Base-by-base conservation (phyloP, 2,329 filamentous ascomycete species). In the Arthroderma sp. region DNA sequence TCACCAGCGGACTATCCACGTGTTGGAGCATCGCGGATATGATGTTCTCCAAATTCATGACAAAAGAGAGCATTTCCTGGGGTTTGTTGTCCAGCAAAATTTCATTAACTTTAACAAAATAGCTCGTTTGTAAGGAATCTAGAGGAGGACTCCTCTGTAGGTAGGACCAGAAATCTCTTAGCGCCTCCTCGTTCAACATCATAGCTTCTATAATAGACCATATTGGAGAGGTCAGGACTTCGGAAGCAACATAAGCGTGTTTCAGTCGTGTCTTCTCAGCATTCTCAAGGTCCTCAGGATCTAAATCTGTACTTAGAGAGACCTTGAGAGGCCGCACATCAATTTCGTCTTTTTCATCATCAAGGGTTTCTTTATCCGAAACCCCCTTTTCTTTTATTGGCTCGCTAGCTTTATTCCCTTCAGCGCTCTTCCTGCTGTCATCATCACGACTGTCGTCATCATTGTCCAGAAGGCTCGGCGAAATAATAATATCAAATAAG, bases 51-150 rank as follows among this genome's bases (percentile, higher is more conserved):
- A 94, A 68, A 1, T 79, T 81, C 61, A 87, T 93, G 63, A 98
- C 78, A 49, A 98, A 80, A 11, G 81, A 79, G 53, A 96, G 72
- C 89, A 96, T 98, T 52, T 95, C 89, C 58, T 93, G 85, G 4
- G 93, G 95, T 74, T 96, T 96, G 67, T 91, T 93, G 62, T 96
- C 91, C 45, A 98, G 82, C 15, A 98, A 69, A n/a, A 86, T 84
- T 67, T 98, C 91, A 63, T 96, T 96, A 59, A 98, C 88, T 61
- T 96, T 98, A 45, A 89, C 95, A 61, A 98, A 98, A 62, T 98
- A 98, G 58, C 88, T 88, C 11, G 91, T 89, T 65, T 96, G 89
- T 4, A 95, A 74, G 33, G 89, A 84, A 61, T 96, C 89, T 45
- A 98, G 75, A 2, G 89, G 85, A 7, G 85, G 76, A n/a, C 85